A percentile compares a stretch with the other conserved stretches of the same genome.
Evolutionary conservation across 2,329 filamentous ascomycete genomes (phyloP).

Genomic region (Penicillium frequentans): DNA sequence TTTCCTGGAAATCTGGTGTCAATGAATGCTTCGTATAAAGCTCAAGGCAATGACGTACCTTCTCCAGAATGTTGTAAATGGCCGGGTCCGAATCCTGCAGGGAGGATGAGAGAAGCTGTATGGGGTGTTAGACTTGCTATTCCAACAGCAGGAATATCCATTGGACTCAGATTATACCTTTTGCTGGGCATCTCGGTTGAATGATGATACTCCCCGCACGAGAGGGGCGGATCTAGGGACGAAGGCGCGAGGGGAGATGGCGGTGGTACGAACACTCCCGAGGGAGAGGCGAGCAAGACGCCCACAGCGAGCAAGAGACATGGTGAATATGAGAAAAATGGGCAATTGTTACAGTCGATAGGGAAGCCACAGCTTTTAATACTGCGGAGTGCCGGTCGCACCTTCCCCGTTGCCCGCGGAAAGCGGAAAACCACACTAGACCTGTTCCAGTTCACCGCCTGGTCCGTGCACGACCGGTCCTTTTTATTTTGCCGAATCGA

Average conservation of each 20-base stretch:
- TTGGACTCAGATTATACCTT: slow-evolving; percentile 30
- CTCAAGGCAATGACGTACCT: slow-evolving; percentile 56
- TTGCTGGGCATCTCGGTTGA: slow-evolving; percentile 43
- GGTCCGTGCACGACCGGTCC: slow-evolving; percentile 16
- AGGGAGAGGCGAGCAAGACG: slow-evolving; percentile 32
- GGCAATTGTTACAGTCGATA: slow-evolving; percentile 17
- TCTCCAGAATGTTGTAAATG: slow-evolving; percentile 86
- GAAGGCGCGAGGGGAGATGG: slow-evolving; percentile 23
- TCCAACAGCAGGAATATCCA: background rate
- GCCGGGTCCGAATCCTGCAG: slow-evolving; percentile 82
- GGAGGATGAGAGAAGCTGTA: slow-evolving; percentile 73
- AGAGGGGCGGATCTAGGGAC: slow-evolving; percentile 26
- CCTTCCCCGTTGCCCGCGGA: slow-evolving; percentile 39
- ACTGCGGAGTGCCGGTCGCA: slow-evolving; percentile 14
- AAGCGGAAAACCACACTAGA: slow-evolving; percentile 31
- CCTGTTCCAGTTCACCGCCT: slow-evolving; percentile 20
- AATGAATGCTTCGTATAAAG: slow-evolving; percentile 11
- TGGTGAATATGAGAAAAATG: slow-evolving; percentile 16
- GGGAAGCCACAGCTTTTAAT: slow-evolving; percentile 23
- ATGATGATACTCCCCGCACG: slow-evolving; percentile 41
- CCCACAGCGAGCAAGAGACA: slow-evolving; percentile 41
- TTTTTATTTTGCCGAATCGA: slow-evolving; percentile 11
- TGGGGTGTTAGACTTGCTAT: slow-evolving; percentile 8
- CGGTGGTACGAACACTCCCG: slow-evolving; percentile 24
- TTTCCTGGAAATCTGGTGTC: slow-evolving; percentile 64